phyloP scores from a whole-genome alignment of 23 red algal species.

The Cyanidium caldarium region DNA sequence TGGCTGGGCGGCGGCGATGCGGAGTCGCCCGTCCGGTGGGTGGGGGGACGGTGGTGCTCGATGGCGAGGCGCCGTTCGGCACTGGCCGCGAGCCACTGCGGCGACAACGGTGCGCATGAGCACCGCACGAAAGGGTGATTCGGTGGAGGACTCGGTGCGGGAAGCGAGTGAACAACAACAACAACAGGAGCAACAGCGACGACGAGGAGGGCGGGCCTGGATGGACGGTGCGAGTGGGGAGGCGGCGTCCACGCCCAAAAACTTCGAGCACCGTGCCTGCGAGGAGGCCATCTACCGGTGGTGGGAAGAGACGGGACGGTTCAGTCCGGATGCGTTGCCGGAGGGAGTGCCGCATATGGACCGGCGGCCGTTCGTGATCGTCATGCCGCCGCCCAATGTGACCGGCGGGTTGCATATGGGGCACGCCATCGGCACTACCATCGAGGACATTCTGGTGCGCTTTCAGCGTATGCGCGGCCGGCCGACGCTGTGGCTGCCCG shows the following conservation, averaged over 20 bases:
- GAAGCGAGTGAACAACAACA: too few species aligned
- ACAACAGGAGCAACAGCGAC: too few species aligned
- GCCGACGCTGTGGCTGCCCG: slow-evolving; percentile 66
- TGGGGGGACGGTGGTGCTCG: too few species aligned
- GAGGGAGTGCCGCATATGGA: neutral
- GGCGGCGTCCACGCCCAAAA: slow-evolving; percentile 31
- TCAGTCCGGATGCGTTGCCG: slow-evolving; percentile 17
- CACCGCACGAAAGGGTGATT: too few species aligned
- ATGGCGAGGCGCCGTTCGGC: too few species aligned
- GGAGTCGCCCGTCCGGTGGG: too few species aligned
- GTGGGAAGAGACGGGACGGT: slow-evolving; percentile 71
- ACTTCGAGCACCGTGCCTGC: slow-evolving; percentile 34
- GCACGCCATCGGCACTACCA: slow-evolving; percentile 69
- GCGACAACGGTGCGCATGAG: too few species aligned
- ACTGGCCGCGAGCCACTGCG: too few species aligned
- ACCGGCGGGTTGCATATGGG: slow-evolving; percentile 98
- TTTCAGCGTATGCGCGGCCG: slow-evolving; percentile 75
- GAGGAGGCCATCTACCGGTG: slow-evolving; percentile 67
- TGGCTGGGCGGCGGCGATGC: too few species aligned
- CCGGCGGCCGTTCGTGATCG: slow-evolving; percentile 53
- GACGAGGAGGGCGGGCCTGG: too few species aligned
- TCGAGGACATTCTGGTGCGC: slow-evolving; percentile 86
- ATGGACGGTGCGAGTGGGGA: neutral
- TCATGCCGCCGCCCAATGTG: slow-evolving; percentile 98
- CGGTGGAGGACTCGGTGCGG: too few species aligned